Evolutionary conservation across 139 green algal species (phyloP).

Genomic region (Micractinium sp.): DNA sequence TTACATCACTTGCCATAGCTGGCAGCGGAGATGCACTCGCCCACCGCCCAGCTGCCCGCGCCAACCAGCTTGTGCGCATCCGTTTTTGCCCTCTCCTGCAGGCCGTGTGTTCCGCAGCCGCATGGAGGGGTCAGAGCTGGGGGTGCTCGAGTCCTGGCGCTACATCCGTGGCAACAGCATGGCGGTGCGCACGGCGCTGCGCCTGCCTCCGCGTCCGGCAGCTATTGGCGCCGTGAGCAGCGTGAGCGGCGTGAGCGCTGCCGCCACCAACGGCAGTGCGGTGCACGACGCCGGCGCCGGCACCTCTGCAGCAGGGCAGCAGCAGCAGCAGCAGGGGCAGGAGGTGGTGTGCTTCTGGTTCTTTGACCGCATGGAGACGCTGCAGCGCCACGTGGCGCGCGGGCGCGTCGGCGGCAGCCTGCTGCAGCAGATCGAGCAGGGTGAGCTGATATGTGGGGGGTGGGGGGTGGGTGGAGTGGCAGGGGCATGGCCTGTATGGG

Average conservation of each 20-base stretch:
- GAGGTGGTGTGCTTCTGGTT: constrained; percentile 43
- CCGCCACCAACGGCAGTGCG: background rate
- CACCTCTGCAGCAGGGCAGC: background rate
- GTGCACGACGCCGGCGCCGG: background rate
- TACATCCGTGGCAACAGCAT: constrained; percentile 35
- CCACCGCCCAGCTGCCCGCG: too few relatives aligned
- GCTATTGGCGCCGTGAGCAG: background rate
- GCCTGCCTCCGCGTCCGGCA: background rate
- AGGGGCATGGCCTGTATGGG: background rate
- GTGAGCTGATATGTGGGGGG: background rate
- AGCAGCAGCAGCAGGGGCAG: background rate
- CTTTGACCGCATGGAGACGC: constrained; percentile 45
- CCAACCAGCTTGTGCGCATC: background rate
- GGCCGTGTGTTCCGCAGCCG: constrained; percentile 31
- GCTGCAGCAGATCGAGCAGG: constrained; percentile 26
- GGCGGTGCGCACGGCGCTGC: constrained; percentile 41
- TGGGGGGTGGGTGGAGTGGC: background rate
- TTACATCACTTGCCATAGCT: background rate
- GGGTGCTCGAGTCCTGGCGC: constrained; percentile 32
- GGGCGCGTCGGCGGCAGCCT: constrained; percentile 15
- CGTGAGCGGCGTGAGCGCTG: background rate
- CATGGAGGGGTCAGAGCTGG: constrained; percentile 46
- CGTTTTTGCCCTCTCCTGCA: background rate
- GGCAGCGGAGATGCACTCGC: background rate
- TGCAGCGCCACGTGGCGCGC: constrained; percentile 18